These are phyloP conservation scores for Agrocybe pediades DNA, from an alignment of 768 basidiomycete genomes.

Conservation along the genomic window DNA sequence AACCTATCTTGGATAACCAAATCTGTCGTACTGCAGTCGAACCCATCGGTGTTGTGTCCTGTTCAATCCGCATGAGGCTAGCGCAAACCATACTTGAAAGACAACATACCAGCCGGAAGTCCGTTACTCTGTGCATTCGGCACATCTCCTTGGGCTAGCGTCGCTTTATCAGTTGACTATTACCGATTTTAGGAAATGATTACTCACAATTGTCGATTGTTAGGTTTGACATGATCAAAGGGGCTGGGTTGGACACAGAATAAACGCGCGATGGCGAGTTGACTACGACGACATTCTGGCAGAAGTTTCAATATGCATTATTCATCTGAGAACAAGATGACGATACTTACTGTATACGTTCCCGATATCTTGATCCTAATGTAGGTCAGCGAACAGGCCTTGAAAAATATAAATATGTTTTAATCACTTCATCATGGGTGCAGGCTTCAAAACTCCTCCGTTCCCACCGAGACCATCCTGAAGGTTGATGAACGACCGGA, in stretches of 20 bases:
- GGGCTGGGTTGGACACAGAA: constrained; percentile 40
- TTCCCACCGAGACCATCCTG: constrained; percentile 42
- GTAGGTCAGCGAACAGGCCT: background rate
- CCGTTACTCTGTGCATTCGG: constrained; percentile 55
- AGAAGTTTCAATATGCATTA: background rate
- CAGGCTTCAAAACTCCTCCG: constrained; percentile 40
- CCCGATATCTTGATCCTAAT: constrained; percentile 40
- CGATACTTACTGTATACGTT: constrained; percentile 29
- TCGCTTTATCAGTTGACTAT: background rate
- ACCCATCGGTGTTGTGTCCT: constrained; percentile 55
- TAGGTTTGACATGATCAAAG: constrained; percentile 43
- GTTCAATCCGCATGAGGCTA: background rate
- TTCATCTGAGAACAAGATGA: constrained; percentile 14
- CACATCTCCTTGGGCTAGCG: constrained; percentile 49
- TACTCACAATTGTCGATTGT: constrained; percentile 59
- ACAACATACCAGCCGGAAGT: constrained; percentile 39
- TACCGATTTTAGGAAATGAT: background rate
- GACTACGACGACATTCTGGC: constrained; percentile 38
- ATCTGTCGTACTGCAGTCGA: constrained; percentile 40
- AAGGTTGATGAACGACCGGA: background rate
- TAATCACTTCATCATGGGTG: constrained; percentile 45
- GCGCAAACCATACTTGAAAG: too few relatives aligned
- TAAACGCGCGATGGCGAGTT: constrained; percentile 42
- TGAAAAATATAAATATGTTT: background rate
- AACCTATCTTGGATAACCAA: constrained; percentile 46